phyloP scores from a whole-genome alignment of 78 protist species.

The Speleostelium caveatum region DNA sequence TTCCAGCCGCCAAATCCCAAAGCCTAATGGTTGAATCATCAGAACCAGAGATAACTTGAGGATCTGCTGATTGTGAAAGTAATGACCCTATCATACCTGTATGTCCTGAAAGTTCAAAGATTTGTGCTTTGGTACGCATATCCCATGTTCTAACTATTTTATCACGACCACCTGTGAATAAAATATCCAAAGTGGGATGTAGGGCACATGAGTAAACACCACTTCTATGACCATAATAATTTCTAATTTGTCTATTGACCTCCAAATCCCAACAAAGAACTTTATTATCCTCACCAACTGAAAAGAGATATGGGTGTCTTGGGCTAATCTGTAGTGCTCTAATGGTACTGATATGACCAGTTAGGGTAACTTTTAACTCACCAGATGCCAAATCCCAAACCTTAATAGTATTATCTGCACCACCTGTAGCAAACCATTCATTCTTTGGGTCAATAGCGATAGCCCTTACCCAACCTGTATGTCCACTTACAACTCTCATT shows the following conservation, averaged over 20 bases:
- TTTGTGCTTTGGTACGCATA: conserved; percentile 89
- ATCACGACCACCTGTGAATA: conserved; percentile 99
- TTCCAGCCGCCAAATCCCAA: conserved; percentile 97
- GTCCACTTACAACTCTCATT: conserved; percentile 83
- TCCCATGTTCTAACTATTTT: conserved; percentile 96
- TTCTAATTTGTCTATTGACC: conserved; percentile 86
- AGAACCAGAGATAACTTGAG: conserved; percentile 85
- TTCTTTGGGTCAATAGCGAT: conserved; percentile 97
- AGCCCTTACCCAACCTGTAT: conserved; percentile 88
- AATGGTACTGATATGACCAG: conserved; percentile 94
- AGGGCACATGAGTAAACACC: conserved; percentile 94
- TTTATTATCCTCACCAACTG: conserved; percentile 97
- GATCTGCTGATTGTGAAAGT: conserved; percentile 86
- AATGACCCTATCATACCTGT: conserved; percentile 82
- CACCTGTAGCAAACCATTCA: conserved; percentile 98
- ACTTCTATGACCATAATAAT: conserved; percentile 96
- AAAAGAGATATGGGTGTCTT: conserved; percentile 97
- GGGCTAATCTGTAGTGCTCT: conserved; percentile 86
- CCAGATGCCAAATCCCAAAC: conserved; percentile 98
- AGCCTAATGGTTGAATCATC: conserved; percentile 94
- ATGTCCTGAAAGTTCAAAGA: conserved; percentile 93
- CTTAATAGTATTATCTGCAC: conserved; percentile 97
- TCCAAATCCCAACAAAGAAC: conserved; percentile 99
- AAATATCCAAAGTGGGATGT: conserved; percentile 98
- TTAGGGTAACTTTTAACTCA: conserved; percentile 94